These are phyloP conservation scores for Starmerella roubikii DNA, from an alignment of 805 yeast genomes.

Conservation along the genomic window DNA sequence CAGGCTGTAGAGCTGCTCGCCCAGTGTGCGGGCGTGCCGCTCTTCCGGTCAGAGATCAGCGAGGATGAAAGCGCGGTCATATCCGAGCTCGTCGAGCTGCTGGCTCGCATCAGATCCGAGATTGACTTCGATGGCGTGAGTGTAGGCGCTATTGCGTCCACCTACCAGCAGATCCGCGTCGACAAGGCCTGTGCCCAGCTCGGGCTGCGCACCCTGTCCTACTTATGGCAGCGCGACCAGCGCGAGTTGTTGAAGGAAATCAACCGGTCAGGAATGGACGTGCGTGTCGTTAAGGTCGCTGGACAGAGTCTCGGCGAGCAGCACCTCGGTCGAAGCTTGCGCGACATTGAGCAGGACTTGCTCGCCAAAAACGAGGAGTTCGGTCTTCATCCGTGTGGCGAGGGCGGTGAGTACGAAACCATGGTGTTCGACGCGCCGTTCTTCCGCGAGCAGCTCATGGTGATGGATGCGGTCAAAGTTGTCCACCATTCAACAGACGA, in stretches of 20 bases:
- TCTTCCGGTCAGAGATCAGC: conserved; percentile 52
- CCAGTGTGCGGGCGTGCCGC: conserved; percentile 64
- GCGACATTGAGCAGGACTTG: conserved; percentile 47
- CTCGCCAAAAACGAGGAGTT: conserved; percentile 40
- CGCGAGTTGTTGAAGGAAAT: conserved; percentile 68
- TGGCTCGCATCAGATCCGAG: conserved; percentile 37
- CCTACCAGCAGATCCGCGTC: conserved; percentile 89
- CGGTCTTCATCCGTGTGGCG: conserved; percentile 93
- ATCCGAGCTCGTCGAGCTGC: conserved; percentile 56
- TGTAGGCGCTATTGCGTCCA: conserved; percentile 90
- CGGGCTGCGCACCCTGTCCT: conserved; percentile 56
- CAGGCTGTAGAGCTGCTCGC: conserved; percentile 53
- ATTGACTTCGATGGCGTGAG: conserved; percentile 78
- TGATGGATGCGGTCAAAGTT: conserved; percentile 25
- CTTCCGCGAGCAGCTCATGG: conserved; percentile 41
- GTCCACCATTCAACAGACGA: conserved; percentile 43
- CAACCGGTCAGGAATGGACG: conserved; percentile 55
- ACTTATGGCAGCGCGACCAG: conserved; percentile 85
- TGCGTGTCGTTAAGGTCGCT: conserved; percentile 82
- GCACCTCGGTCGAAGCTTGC: conserved; percentile 58
- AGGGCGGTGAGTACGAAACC: conserved; percentile 97
- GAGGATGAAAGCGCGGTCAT: conserved; percentile 77
- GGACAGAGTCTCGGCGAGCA: conserved; percentile 62
- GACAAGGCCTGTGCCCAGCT: conserved; percentile 76
- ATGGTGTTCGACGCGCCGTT: conserved; percentile 83